Evolutionary conservation across 1,284 basidiomycete species (phyloP).

Genomic region (Irpex sp.): DNA sequence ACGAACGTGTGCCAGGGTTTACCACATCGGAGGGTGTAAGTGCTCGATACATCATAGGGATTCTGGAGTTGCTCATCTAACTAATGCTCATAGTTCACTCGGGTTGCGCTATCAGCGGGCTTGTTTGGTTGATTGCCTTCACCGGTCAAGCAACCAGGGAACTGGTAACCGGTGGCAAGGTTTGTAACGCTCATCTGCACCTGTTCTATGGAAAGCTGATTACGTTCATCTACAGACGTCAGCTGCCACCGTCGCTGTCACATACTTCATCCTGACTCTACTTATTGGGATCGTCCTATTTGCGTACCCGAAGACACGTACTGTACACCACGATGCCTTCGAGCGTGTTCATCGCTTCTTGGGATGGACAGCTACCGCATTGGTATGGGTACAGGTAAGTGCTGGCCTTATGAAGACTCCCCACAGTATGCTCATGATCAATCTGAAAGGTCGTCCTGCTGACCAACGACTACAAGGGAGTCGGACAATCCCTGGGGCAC

Average conservation of each 20-base stretch:
- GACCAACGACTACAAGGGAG: slow-evolving; percentile 47
- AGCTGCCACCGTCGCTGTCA: slow-evolving; percentile 45
- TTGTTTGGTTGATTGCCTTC: slow-evolving; percentile 50
- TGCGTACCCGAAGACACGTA: slow-evolving; percentile 47
- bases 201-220: background rate
- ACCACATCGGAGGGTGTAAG: slow-evolving; percentile 51
- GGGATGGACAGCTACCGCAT: slow-evolving; percentile 49
- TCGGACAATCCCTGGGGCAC: slow-evolving; percentile 35
- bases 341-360: slow-evolving; percentile 54
- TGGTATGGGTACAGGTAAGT: slow-evolving; percentile 54
- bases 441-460: slow-evolving; percentile 44
- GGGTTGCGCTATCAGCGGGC: slow-evolving; percentile 49
- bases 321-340: slow-evolving; percentile 47
- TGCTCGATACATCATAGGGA: slow-evolving; percentile 3
- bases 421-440: background rate
- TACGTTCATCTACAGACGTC: slow-evolving; percentile 34
- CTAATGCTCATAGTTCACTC: slow-evolving; percentile 40
- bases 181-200: slow-evolving; percentile 17
- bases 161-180: slow-evolving; percentile 36
- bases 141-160: slow-evolving; percentile 53
- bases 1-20: slow-evolving; percentile 48
- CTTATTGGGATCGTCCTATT: slow-evolving; percentile 46
- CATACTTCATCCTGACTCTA: slow-evolving; percentile 48
- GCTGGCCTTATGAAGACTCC: background rate
- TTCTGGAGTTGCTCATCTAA: background rate